Base-by-base conservation (phyloP, 2,329 filamentous ascomycete species). In the Exophiala sideris region DNA sequence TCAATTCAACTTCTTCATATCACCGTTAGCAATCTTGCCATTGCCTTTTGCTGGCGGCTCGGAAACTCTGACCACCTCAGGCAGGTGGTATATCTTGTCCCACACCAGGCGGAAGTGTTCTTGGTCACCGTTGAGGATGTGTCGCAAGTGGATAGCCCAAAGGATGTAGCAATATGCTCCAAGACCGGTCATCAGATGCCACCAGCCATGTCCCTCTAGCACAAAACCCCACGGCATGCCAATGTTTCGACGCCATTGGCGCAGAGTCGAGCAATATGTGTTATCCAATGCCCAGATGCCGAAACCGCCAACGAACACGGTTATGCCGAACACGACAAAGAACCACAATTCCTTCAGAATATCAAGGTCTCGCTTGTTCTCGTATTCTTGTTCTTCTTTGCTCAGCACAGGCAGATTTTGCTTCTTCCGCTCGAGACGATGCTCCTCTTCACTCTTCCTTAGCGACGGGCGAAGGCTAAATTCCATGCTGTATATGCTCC, bases 121-220 rank as follows among this genome's bases (percentile, higher is more conserved):
- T 65, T 89, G 87, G 42, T 79, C 79, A 3, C 84, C 82, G 58
- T 91, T 88, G 46, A 94, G 73, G 63, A 88, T 90, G 58, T 87
- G 84, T 38, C 88, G 82, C 14, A 94, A 77, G 86, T 88, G 92
- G 21, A 91, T 84, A 11, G 88, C 86, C 89, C 89, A 95, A 11
- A 84, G 76, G 62, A 95, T 89, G 67, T 92, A 90, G 66, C 86
- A 87, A 70, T 95, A 95, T 12, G 89, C 89, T 68, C 89, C 89
- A 34, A 86, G 76, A 10, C 89, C 89, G 0, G 89, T 94, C 79
- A 92, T 85, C 35, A 92, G 66, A 71, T 92, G 89, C 85, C 85
- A 88, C 84, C 85, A 87, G 8, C 85, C 85, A 69, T 88, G 85
- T 1, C 84, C 84, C 65, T 88, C 85, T 1, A 94, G 77, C 5